Evolutionary conservation across 2,329 filamentous ascomycete species (phyloP).

Genomic region (Didymella arachidicola): DNA sequence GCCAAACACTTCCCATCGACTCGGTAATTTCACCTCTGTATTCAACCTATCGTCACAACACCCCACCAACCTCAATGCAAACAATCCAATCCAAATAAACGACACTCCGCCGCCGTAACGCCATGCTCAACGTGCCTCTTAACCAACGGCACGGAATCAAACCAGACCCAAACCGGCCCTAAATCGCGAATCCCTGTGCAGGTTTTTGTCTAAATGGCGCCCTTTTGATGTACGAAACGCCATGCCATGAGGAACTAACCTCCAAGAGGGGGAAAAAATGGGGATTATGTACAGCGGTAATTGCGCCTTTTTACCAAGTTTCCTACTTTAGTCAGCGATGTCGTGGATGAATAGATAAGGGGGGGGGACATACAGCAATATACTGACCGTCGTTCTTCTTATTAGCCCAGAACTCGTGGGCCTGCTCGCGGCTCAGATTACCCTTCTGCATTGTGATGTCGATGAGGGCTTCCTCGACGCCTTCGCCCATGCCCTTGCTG

Average conservation of each 20-base stretch:
- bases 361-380: slow-evolving; percentile 70
- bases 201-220: slow-evolving; percentile 19
- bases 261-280: background rate
- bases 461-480: slow-evolving; percentile 85
- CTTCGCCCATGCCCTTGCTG: slow-evolving; percentile 96
- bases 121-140: slow-evolving; percentile 19
- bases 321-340: slow-evolving; percentile 11
- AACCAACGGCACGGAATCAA: slow-evolving; percentile 17
- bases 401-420: slow-evolving; percentile 84
- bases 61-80: background rate
- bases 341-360: rapidly evolving
- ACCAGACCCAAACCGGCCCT: background rate
- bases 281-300: slow-evolving; percentile 12
- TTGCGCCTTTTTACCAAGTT: slow-evolving; percentile 15
- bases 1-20: too few relatives aligned
- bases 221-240: slow-evolving; percentile 11
- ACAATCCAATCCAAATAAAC: background rate
- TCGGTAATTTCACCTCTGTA: background rate
- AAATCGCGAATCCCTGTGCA: slow-evolving; percentile 7
- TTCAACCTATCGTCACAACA: slow-evolving; percentile 9
- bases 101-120: slow-evolving; percentile 4
- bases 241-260: background rate
- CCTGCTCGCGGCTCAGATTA: slow-evolving; percentile 81
- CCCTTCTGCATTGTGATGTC: slow-evolving; percentile 95
- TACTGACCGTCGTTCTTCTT: slow-evolving; percentile 96